phyloP scores from a whole-genome alignment of 257 asterid genomes.

The Perilla frutescens region DNA sequence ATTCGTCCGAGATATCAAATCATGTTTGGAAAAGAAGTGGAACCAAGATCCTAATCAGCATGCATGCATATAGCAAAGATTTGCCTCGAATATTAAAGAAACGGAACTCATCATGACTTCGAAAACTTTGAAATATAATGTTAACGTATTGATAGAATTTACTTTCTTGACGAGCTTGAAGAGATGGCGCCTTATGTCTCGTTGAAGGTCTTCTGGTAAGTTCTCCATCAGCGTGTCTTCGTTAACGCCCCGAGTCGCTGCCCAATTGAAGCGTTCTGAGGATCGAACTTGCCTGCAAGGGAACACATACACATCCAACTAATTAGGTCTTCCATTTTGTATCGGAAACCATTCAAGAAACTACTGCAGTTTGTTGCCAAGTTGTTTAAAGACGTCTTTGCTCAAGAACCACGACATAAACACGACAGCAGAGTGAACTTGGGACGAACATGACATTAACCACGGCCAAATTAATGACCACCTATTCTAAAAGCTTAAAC shows the following conservation, averaged over 20 bases:
- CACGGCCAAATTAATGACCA: no score
- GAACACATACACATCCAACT: not conserved
- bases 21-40: no score
- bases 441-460: no score
- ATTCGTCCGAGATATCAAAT: no score
- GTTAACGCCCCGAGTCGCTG: conserved; percentile 90
- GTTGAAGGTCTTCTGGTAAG: conserved; percentile 93
- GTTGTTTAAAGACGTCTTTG: not conserved
- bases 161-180: conserved; percentile 79
- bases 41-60: no score
- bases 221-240: conserved; percentile 87
- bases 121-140: not conserved
- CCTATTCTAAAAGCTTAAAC: not conserved
- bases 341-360: not conserved
- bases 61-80: no score
- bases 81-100: not conserved
- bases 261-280: conserved; percentile 88
- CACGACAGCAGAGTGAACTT: no score
- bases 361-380: not conserved
- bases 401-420: no score
- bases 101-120: not conserved
- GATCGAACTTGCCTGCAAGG: conserved; percentile 71
- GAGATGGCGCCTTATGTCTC: conserved; percentile 89
- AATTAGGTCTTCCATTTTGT: not conserved
- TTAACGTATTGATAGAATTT: conserved; percentile 31